phyloP scores from a whole-genome alignment of 164 flowering plant genomes.

The Houttuynia cordata region DNA sequence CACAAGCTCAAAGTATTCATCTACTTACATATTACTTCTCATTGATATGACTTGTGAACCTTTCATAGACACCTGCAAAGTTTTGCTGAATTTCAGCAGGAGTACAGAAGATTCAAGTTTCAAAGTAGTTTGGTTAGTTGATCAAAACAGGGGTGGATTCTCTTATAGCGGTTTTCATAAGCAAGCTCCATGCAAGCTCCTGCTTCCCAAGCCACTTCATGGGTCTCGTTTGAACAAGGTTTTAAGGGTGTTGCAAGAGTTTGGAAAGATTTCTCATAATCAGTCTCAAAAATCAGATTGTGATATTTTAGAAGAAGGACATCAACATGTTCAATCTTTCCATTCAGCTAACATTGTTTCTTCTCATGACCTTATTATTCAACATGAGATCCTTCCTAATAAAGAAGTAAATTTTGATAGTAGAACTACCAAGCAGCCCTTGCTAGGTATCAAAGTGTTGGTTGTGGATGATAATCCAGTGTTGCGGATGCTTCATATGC shows the following conservation, averaged over 20 bases:
- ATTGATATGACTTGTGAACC: constrained; percentile 9
- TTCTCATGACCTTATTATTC: background rate
- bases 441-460: constrained; percentile 45
- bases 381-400: background rate
- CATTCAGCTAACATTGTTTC: background rate
- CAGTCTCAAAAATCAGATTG: too few relatives aligned
- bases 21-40: constrained; percentile 6
- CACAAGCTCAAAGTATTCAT: constrained; percentile 1
- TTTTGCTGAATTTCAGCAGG: constrained; percentile 6
- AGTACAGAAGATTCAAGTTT: constrained; percentile 3
- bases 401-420: background rate
- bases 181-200: constrained; percentile 11
- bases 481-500: constrained; percentile 13
- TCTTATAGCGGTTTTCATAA: background rate
- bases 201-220: constrained; percentile 30
- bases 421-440: constrained; percentile 5
- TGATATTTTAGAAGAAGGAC: too few relatives aligned
- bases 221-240: constrained; percentile 22
- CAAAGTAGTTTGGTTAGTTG: constrained; percentile 30
- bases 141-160: background rate
- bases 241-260: constrained; percentile 17
- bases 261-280: constrained; percentile 8
- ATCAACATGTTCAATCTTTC: background rate
- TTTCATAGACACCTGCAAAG: constrained; percentile 7
- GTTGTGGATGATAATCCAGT: constrained; percentile 41